Percentiles rank a stretch among this genome's conserved stretches.
These are phyloP conservation scores for Bauhinia variegata DNA, from an alignment of 306 rosid species.

Conservation along the genomic window DNA sequence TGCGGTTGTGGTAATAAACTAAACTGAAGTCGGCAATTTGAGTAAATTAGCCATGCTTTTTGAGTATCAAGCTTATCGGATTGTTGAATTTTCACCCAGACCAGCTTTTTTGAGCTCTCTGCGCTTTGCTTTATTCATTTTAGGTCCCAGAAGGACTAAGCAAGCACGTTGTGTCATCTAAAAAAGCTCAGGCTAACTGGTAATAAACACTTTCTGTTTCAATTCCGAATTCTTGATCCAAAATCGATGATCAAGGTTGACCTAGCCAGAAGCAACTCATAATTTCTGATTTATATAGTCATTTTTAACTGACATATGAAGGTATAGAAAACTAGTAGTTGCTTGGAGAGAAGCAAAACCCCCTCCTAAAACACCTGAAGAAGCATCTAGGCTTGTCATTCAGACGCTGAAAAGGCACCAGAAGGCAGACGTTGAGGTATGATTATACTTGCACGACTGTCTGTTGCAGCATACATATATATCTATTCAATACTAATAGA, in stretches of 20 bases:
- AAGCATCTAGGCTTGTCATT: conserved; percentile 72
- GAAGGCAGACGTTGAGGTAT: conserved; percentile 88
- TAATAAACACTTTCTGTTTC: conserved; percentile 22
- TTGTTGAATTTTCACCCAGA: background rate
- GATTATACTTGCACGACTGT: too few relatives aligned
- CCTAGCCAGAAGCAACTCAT: too few relatives aligned
- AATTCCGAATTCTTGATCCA: background rate
- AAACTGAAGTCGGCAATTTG: background rate
- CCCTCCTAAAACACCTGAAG: conserved; percentile 82
- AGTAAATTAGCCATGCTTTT: background rate
- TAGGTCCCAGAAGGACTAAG: conserved; percentile 86
- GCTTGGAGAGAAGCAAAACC: conserved; percentile 78
- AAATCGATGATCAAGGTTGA: background rate
- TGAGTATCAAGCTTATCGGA: background rate
- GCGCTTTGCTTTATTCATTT: background rate
- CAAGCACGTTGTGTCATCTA: conserved; percentile 80
- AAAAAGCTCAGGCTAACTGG: conserved; percentile 94
- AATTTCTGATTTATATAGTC: background rate
- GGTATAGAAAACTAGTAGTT: conserved; percentile 83
- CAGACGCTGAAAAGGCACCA: conserved; percentile 69
- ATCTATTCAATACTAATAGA: too few relatives aligned
- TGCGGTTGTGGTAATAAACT: background rate
- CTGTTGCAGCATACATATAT: too few relatives aligned
- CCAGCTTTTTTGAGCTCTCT: background rate
- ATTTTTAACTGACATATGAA: conserved; percentile 36